Evolutionary conservation across 257 asterid species (phyloP).

Genomic region (Vinca minor): DNA sequence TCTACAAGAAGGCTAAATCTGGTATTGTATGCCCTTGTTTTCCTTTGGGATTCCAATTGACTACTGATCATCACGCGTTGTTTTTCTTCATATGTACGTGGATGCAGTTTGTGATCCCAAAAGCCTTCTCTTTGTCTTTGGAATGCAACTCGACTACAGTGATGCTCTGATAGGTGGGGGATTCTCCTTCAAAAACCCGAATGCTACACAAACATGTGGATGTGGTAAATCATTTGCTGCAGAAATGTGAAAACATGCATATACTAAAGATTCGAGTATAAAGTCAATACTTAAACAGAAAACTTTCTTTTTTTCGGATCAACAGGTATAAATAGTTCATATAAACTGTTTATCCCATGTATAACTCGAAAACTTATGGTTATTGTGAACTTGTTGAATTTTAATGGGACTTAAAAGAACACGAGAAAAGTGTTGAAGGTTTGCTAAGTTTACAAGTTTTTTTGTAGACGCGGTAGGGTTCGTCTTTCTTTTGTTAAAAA

Average conservation of each 20-base stretch:
- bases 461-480: not conserved
- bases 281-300: not conserved
- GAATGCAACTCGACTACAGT: slow-evolving; percentile 89
- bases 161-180: slow-evolving; percentile 98
- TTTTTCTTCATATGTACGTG: not conserved
- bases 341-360: no score
- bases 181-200: slow-evolving; percentile 82
- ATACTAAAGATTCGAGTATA: not conserved
- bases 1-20: not conserved
- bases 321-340: not conserved
- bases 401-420: not conserved
- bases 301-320: not conserved
- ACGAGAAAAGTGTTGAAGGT: not conserved
- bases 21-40: not conserved
- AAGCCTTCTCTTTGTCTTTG: slow-evolving; percentile 74
- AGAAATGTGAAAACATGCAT: slow-evolving; percentile 38
- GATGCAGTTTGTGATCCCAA: slow-evolving; percentile 88
- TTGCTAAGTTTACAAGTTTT: not conserved
- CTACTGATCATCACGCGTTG: slow-evolving; percentile 8
- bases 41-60: not conserved
- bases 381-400: not conserved
- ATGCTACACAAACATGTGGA: slow-evolving; percentile 89
- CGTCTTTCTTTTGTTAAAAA: not conserved
- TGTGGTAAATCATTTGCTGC: slow-evolving; percentile 91
- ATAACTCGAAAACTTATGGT: no score